Conservation (phyloP, 2,329 filamentous ascomycete species). For the Bipolaris cookei region DNA sequence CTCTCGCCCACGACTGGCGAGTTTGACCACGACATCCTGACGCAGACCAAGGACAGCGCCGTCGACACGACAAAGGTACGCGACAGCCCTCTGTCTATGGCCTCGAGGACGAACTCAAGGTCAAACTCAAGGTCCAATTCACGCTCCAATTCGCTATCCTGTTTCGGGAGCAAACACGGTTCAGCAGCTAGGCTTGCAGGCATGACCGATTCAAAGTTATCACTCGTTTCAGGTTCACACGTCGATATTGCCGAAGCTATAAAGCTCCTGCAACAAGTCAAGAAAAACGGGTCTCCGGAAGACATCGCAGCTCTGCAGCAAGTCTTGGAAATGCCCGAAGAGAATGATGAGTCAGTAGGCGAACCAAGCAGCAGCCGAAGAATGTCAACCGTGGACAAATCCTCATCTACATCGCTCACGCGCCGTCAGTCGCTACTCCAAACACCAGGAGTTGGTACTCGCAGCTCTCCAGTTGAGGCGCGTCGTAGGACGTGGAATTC, state of each 20-base stretch:
- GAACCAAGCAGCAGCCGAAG: conserved; percentile 30
- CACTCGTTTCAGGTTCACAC: conserved; percentile 39
- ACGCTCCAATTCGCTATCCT: conserved; percentile 37
- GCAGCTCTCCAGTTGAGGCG: conserved; percentile 39
- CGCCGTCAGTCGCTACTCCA: conserved; percentile 50
- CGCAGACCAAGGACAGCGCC: conserved; percentile 28
- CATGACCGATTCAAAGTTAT: conserved; percentile 37
- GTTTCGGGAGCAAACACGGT: conserved; percentile 29
- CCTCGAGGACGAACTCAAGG: conserved; percentile 39
- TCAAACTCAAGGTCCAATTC: conserved; percentile 24
- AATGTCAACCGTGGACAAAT: conserved; percentile 30
- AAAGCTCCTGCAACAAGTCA: conserved; percentile 55
- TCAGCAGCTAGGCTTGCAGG: conserved; percentile 34
- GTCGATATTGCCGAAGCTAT: conserved; percentile 56
- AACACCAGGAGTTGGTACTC: conserved; percentile 50
- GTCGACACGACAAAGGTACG: conserved; percentile 34
- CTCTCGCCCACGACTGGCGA: conserved; percentile 39
- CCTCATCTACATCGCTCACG: conserved; percentile 38
- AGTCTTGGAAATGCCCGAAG: conserved; percentile 35
- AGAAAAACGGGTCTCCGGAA: conserved; percentile 56
- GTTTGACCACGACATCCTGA: conserved; percentile 20
- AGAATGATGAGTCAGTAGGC: conserved; percentile 7
- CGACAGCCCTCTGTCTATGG: conserved; percentile 30
- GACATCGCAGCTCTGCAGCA: conserved; percentile 54
- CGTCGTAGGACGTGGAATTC: conserved; percentile 46